Base-by-base conservation (phyloP, 441 rosid genomes). In the Erysimum pusillum region DNA sequence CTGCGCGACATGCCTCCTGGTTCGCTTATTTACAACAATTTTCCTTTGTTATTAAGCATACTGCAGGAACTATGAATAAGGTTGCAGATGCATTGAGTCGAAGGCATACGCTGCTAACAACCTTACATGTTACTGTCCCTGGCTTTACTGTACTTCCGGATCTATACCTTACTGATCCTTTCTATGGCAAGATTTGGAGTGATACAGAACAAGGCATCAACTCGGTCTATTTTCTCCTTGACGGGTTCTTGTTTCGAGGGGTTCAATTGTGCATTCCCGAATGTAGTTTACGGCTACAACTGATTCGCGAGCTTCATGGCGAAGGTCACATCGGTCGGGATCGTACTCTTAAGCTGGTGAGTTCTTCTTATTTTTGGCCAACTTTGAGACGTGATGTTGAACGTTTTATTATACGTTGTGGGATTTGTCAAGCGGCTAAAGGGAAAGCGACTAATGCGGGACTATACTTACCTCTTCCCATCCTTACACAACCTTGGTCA, bases 51-150 rank as follows among this genome's bases (percentile, higher is more conserved):
- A 28, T 44, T 0, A 42, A 44, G 2, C 36, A 63, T 1, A 15
- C 5, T 0, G 14, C 67, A 0, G 38, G 36, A 0, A 1, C 2
- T 1, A 10, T 11, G 0, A 63, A 25, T 11, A 42, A 42, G 1
- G 67, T 42, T 0, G 36, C 6, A 0, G 53, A 63, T 63, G 67
- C 49, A 0, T 8, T 63, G 2, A 63, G 67, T 8, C 1, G 38
- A 0, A 20, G 20, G 0, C 52, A 44, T 2, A 0, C 36, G 0
- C 2, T 42, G 0, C 8, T 60, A 0, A 3, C 46, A 1, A 12
- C 15, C 0, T 0, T 60, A 2, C 32, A 36, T 2, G 7, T 11
- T 0, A 17, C 15, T 0, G 46, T 60, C 0, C 32, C 10, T 0
- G 46, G 65, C 0, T 38, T 60, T 12, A 1, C 3, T 0, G 7